Evolutionary conservation across 495 filamentous ascomycete genomes (phyloP).

Genomic region (Staphylotrichum tortipilum): DNA sequence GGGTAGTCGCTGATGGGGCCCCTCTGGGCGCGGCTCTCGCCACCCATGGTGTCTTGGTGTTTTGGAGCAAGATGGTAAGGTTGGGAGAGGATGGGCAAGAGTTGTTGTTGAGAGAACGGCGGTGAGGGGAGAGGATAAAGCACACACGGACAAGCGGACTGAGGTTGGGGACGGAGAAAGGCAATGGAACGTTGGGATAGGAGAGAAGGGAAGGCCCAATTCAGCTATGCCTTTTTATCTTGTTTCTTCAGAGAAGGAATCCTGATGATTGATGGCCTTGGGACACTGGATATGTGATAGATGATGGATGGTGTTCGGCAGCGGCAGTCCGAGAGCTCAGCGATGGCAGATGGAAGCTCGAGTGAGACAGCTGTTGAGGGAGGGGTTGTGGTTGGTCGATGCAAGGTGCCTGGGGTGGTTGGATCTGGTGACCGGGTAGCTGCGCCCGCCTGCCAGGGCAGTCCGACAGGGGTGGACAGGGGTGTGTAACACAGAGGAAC

Average conservation of each 20-base stretch:
- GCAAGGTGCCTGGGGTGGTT: constrained; percentile 9
- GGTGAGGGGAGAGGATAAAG: background rate
- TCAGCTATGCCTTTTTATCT: too few relatives aligned
- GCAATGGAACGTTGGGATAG: too few relatives aligned
- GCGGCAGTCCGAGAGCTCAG: too few relatives aligned
- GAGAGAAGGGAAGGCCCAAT: too few relatives aligned
- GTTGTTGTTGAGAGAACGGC: background rate
- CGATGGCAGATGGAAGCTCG: too few relatives aligned
- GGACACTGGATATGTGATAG: too few relatives aligned
- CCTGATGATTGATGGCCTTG: too few relatives aligned
- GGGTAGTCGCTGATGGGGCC: constrained; percentile 37
- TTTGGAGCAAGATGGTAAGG: background rate
- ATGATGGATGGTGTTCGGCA: too few relatives aligned
- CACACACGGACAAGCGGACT: background rate
- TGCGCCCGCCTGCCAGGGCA: background rate
- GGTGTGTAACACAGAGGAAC: background rate
- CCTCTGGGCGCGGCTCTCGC: constrained; percentile 20
- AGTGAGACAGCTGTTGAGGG: constrained; percentile 4
- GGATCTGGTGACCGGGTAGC: constrained; percentile 1
- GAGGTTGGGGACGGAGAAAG: too few relatives aligned
- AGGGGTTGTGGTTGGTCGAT: constrained; percentile 8
- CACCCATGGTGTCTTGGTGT: constrained; percentile 19
- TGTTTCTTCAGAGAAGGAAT: too few relatives aligned
- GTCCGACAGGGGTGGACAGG: constrained; percentile 9
- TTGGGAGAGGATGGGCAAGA: background rate